Percentiles rank a stretch among this genome's conserved stretches.
These are phyloP conservation scores for Trypanosoma congolense DNA, from an alignment of 208 protist species.

Conservation along the genomic window DNA sequence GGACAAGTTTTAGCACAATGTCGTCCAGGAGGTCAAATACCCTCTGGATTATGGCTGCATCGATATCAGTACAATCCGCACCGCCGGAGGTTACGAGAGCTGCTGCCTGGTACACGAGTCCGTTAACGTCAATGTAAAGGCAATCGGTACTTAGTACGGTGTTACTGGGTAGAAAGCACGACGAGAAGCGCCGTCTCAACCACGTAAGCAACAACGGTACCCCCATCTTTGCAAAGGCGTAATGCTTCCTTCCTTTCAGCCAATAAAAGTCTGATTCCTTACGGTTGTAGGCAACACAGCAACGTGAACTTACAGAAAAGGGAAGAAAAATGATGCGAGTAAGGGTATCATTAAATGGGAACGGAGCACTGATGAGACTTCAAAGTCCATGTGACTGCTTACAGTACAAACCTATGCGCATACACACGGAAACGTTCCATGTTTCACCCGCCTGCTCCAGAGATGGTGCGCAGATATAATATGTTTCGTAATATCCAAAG, in stretches of 20 bases:
- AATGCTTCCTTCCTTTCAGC: no score
- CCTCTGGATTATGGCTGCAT: constrained; percentile 58
- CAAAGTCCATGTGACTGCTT: no score
- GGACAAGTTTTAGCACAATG: constrained; percentile 79
- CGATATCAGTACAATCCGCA: constrained; percentile 45
- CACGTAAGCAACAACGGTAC: constrained; percentile 85
- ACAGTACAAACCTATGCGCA: no score
- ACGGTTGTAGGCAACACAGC: neutral
- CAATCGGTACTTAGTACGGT: constrained; percentile 38
- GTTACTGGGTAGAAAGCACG: constrained; percentile 75
- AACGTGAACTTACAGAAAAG: neutral
- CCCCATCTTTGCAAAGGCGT: constrained; percentile 56
- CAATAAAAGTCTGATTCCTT: constrained; percentile 2
- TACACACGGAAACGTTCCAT: no score
- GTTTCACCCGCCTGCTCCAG: no score
- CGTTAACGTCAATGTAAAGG: constrained; percentile 84
- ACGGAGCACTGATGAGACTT: no score
- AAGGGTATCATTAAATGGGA: neutral
- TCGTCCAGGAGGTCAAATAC: constrained; percentile 81
- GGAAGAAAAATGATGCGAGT: neutral
- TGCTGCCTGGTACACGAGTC: constrained; percentile 77
- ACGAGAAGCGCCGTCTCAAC: constrained; percentile 63
- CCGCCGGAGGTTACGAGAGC: constrained; percentile 43
- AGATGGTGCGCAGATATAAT: no score
- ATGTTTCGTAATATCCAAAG: no score